These are phyloP conservation scores for Hypoxylon trugodes DNA, from an alignment of 495 filamentous ascomycete genomes.

Conservation along the genomic window DNA sequence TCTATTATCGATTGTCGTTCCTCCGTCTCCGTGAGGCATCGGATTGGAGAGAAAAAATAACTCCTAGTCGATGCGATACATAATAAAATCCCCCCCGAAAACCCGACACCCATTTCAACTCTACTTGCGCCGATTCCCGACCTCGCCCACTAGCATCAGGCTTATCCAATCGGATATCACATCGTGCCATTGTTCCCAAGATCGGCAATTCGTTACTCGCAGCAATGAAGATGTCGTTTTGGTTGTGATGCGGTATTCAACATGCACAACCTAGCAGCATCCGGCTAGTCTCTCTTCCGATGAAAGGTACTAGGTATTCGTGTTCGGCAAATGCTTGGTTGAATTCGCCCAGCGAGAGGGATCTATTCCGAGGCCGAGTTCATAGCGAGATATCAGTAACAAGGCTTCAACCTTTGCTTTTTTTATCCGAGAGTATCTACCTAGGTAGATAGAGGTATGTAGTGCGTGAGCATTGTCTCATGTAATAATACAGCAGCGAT, in stretches of 20 bases:
- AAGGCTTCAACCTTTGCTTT: no score
- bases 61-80: neutral
- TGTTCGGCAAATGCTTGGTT: conserved; percentile 23
- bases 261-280: conserved; percentile 7
- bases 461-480: no score
- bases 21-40: conserved; percentile 11
- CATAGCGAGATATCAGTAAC: no score
- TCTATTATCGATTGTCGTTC: no score
- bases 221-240: conserved; percentile 5
- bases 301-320: conserved; percentile 1
- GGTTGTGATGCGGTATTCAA: conserved; percentile 16
- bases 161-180: conserved; percentile 27
- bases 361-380: no score
- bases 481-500: no score
- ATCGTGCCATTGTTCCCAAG: conserved; percentile 12
- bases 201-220: conserved; percentile 34
- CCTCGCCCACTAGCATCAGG: conserved; percentile 13
- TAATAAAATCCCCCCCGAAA: conserved; percentile 15
- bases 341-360: neutral
- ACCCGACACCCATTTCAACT: conserved; percentile 17
- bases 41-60: neutral
- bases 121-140: conserved; percentile 26
- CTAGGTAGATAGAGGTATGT: no score
- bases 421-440: no score
- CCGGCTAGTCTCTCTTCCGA: conserved; percentile 30